Conservation (phyloP, 768 basidiomycete genomes). For the Agaricus sinodeliciosus region DNA sequence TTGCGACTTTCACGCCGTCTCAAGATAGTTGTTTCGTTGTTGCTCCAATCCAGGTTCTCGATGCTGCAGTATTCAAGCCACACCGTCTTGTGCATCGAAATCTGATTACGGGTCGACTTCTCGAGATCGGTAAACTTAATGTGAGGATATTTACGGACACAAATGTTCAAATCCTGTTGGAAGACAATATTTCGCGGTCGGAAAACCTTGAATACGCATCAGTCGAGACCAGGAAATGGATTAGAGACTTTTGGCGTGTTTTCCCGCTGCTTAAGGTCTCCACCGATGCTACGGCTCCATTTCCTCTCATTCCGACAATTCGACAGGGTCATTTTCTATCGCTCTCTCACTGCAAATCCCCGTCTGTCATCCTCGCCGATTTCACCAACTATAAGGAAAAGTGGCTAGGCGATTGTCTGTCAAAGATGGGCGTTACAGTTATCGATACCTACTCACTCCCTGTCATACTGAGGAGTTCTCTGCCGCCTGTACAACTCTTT, state of each 20-base stretch:
- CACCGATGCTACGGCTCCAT: constrained; percentile 15
- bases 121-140: not conserved
- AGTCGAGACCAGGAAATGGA: constrained; percentile 16
- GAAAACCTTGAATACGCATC: not conserved
- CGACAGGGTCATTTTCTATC: constrained; percentile 22
- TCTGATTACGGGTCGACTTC: not conserved
- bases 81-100: constrained; percentile 7
- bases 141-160: not conserved
- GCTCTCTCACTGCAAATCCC: constrained; percentile 21
- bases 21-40: constrained; percentile 21
- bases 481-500: not conserved
- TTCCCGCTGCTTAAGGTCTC: constrained; percentile 10
- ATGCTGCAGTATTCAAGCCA: constrained; percentile 17
- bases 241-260: constrained; percentile 27
- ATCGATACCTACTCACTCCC: constrained; percentile 13
- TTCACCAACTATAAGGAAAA: constrained; percentile 5
- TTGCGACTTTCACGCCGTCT: constrained; percentile 18
- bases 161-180: not conserved
- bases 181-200: not conserved
- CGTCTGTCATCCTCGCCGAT: constrained; percentile 18
- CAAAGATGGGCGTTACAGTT: constrained; percentile 8
- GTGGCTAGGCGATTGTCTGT: constrained; percentile 27
- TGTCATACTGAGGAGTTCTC: constrained; percentile 6
- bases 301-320: constrained; percentile 29
- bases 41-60: constrained; percentile 13